Conservation (phyloP, 768 basidiomycete species). For the Dentipellis sp. region DNA sequence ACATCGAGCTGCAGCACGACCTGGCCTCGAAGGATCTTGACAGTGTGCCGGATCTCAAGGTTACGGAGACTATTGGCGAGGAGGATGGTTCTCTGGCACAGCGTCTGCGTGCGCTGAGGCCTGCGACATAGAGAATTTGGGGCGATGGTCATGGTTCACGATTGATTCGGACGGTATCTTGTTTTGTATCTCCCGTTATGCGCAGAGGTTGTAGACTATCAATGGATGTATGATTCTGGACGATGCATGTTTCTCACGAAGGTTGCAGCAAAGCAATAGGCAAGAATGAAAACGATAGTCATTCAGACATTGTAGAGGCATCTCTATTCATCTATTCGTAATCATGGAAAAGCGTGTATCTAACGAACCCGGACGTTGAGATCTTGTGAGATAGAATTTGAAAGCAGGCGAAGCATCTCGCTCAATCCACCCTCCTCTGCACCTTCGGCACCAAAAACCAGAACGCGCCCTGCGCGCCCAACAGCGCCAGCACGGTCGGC, state of each 20-base stretch:
- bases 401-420: background rate
- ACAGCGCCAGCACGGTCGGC: slow-evolving; percentile 19
- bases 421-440: background rate
- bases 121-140: slow-evolving; percentile 40
- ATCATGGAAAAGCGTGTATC: background rate
- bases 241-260: too few species aligned
- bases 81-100: slow-evolving; percentile 81
- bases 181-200: too few species aligned
- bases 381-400: background rate
- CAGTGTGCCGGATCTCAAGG: slow-evolving; percentile 46
- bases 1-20: slow-evolving; percentile 91
- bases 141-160: background rate
- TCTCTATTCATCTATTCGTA: background rate
- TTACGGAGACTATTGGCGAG: slow-evolving; percentile 49
- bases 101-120: slow-evolving; percentile 79
- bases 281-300: background rate
- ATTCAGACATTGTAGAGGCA: background rate
- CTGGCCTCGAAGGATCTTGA: slow-evolving; percentile 56
- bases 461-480: slow-evolving; percentile 18
- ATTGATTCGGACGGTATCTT: too few species aligned
- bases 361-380: background rate
- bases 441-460: slow-evolving; percentile 15
- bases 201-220: too few species aligned
- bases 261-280: too few species aligned
- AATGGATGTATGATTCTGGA: too few species aligned